Base-by-base conservation (phyloP, 192 early-diverging fungal species). In the Coemansia sp. region DNA sequence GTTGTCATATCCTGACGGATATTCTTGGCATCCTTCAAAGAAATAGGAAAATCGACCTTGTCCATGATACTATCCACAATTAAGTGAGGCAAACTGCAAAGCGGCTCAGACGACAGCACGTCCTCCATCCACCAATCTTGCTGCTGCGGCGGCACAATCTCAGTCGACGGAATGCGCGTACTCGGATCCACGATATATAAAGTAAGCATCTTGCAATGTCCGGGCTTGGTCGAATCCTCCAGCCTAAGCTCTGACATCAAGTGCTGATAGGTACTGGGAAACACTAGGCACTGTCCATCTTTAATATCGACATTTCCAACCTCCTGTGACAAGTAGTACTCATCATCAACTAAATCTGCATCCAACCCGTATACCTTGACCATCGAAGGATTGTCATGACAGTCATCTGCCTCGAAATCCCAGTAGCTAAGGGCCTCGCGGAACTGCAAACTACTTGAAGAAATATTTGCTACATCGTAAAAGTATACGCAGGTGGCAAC, bases 181-280 rank as follows among this genome's bases (percentile, higher is more conserved):
- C 76, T 61, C 1, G 92, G 92, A 50, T 94, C 78, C 1, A 94
- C 84, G 40, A 93, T 73, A 76, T 91, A 91, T 53, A 93, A 91
- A 6, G 74, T 77, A 5, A 94, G 66, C 44, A 92, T 90, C 70
- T 89, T 89, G 71, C 90, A 84, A 46, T 86, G 77, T 0, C 92
- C 92, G 0, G 87, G 85, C 43, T 86, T 87, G 27, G 85, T 83
- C 46, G 70, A 74, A 53, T 92, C 89, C 9, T 49, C 71, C 31
- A 92, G 82, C 50, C 73, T 64, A 64, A 94, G 91, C 0, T 83
- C 81, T 2, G 79, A 77, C 1, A 91, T 87, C n/a, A 79, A 62
- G 72, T 94, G 91, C 79, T 92, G 92, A 55, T 85, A 86, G 13
- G 74, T 65, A 75, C 93, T 94, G 2, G 91, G 89, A 70, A 92